Base-by-base conservation (phyloP, 1,284 basidiomycete species). In the Golubevia sp. region DNA sequence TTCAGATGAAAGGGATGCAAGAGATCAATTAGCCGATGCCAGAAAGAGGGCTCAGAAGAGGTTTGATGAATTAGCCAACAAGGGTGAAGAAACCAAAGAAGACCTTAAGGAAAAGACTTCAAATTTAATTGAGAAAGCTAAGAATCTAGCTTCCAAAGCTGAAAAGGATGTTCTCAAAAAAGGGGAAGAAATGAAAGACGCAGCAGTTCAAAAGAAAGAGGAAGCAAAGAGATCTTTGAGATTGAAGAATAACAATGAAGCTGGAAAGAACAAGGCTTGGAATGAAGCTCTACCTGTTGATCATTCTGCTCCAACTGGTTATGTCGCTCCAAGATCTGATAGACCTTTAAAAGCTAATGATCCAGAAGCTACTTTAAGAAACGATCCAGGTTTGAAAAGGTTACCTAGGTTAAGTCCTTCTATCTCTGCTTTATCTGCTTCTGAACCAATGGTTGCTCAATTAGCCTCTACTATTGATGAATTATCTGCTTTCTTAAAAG, bases 401-500 rank as follows among this genome's bases (percentile, higher is more conserved):
- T 72, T 83, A 55, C 93, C 94, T 49, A 88, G 92, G 52, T 87
- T 98, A 66, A 91, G 92, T 0, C 92, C 94, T 3, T 88, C 89
- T 44, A 89, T 99, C 62, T 88, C 90, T 61, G 90, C 90, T 61
- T 87, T 94, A 58, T 87, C 87, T 51, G 90, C 90, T 4, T 92
- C 96, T 73, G 88, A 88, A 79, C 95, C 96, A 18, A 90, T 97
- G 77, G 91, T 99, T 67, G 88, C 90, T 1, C 93, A 97, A 83
- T 90, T 99, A 18, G 96, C 95, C 2, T 88, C 89, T 13, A 96
- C 94, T 51, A 98, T 99, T 75, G 96, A 98, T 85, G 89, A 91
- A 79, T 90, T 99, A 57, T 91, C 94, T 20, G 88, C 90, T 11
- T 95, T 92, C 85, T 86, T 97, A 49, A 89, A 70, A 20, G 79